Conservation (phyloP, 768 basidiomycete species). For the Lactarius evosmus region DNA sequence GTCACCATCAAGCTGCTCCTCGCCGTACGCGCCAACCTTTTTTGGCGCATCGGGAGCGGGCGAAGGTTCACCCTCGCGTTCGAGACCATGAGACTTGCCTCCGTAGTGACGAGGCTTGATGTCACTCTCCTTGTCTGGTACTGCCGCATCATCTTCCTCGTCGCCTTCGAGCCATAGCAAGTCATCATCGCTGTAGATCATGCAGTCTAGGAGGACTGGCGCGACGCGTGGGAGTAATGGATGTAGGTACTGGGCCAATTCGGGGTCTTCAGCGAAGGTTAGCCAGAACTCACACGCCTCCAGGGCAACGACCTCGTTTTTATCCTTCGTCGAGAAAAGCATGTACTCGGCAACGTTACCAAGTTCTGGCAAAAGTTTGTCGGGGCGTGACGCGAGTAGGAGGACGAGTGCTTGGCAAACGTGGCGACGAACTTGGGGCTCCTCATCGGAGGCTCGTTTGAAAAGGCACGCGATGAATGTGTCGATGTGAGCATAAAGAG, state of each 20-base stretch:
- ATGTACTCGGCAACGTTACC: slow-evolving; percentile 95
- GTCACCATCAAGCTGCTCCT: slow-evolving; percentile 79
- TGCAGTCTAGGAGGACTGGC: slow-evolving; percentile 93
- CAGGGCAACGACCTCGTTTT: slow-evolving; percentile 92
- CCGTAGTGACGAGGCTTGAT: slow-evolving; percentile 96
- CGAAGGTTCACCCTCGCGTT: slow-evolving; percentile 53
- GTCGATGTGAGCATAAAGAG: slow-evolving; percentile 89
- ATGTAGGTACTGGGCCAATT: slow-evolving; percentile 76
- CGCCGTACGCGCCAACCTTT: slow-evolving; percentile 63
- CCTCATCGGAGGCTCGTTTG: slow-evolving; percentile 92
- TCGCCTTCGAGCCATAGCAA: slow-evolving; percentile 93
- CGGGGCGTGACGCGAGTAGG: slow-evolving; percentile 87
- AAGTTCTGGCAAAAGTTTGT: slow-evolving; percentile 97
- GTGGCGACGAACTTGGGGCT: slow-evolving; percentile 88
- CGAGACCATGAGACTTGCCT: slow-evolving; percentile 78
- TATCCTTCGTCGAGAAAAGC: slow-evolving; percentile 97
- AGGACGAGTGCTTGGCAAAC: slow-evolving; percentile 95
- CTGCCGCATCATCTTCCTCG: slow-evolving; percentile 75
- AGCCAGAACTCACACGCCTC: slow-evolving; percentile 99
- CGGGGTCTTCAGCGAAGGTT: slow-evolving; percentile 94
- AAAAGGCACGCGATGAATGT: slow-evolving; percentile 90
- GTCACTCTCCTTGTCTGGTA: slow-evolving; percentile 92
- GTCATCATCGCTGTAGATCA: slow-evolving; percentile 96
- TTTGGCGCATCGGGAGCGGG: slow-evolving; percentile 31
- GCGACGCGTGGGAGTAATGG: slow-evolving; percentile 90